Evolutionary conservation across 2,329 filamentous ascomycete genomes (phyloP).

Genomic region (Colletotrichum salicis): DNA sequence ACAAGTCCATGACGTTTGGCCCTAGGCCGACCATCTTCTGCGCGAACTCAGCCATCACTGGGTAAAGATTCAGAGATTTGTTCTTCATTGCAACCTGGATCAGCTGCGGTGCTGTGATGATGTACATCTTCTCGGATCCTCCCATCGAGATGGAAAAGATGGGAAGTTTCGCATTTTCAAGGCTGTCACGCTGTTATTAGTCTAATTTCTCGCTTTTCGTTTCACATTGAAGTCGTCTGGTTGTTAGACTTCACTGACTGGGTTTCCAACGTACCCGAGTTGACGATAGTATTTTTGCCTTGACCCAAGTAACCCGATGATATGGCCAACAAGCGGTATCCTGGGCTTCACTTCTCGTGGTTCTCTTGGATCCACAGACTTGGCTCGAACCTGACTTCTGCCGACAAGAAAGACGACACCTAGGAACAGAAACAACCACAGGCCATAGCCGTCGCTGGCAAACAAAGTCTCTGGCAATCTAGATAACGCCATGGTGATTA

Average conservation of each 20-base stretch:
- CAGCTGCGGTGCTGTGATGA: constrained; percentile 54
- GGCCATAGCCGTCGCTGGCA: neutral
- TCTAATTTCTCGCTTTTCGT: neutral
- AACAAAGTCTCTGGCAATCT: neutral
- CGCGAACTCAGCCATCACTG: constrained; percentile 51
- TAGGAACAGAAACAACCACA: neutral
- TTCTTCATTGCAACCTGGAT: constrained; percentile 54
- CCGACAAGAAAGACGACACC: neutral
- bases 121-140: constrained; percentile 52
- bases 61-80: constrained; percentile 55
- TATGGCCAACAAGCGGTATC: constrained; percentile 58
- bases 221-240: neutral
- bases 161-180: constrained; percentile 40
- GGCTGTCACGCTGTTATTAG: neutral
- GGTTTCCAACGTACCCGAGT: constrained; percentile 48
- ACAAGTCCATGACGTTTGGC: constrained; percentile 47
- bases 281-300: constrained; percentile 49
- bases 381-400: neutral
- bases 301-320: constrained; percentile 52
- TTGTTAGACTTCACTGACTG: neutral
- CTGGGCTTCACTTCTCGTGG: constrained; percentile 52
- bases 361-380: constrained; percentile 46
- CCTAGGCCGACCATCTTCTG: constrained; percentile 50
- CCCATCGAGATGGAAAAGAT: constrained; percentile 59
- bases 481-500: neutral